Conservation (phyloP, 139 green algal species). For the Chlamydomonas sphaeroides region DNA sequence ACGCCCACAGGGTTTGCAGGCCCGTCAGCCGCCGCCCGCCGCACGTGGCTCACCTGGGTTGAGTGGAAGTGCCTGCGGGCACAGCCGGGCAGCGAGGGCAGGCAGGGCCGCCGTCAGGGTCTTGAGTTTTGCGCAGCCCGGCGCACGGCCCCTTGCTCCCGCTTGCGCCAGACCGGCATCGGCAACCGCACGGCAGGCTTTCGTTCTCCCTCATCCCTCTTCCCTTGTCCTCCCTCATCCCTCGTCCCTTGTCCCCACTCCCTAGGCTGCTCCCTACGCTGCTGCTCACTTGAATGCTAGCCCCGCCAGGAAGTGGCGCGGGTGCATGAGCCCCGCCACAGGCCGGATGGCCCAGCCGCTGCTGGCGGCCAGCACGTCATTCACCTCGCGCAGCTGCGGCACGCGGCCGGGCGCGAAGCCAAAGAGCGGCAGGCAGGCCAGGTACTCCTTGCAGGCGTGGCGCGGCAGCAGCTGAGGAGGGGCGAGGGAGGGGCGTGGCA, state of each 20-base stretch:
- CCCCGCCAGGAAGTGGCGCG: constrained; percentile 92
- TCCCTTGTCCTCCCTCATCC: neutral
- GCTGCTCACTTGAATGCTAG: constrained; percentile 84
- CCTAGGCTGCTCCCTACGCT: neutral
- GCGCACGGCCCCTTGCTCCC: no score
- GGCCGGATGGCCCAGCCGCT: constrained; percentile 84
- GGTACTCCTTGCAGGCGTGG: constrained; percentile 81
- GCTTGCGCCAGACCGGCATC: no score
- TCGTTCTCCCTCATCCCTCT: no score
- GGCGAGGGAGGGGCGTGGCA: no score
- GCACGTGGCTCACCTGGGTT: no score
- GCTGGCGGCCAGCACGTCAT: constrained; percentile 54
- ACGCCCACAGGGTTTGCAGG: no score
- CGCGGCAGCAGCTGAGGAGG: constrained; percentile 64
- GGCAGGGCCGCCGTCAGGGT: no score
- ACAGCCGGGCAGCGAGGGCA: no score
- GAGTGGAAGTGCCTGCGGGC: constrained; percentile 38
- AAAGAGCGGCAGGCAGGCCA: constrained; percentile 65
- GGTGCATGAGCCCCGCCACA: constrained; percentile 91
- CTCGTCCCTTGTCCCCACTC: neutral
- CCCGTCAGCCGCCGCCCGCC: no score
- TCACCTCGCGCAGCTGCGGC: constrained; percentile 87
- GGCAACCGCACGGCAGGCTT: no score
- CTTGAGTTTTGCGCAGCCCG: no score
- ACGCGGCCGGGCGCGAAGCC: constrained; percentile 74